Conservation (phyloP, 345 rosid species). For the Noccaea bulbosa region DNA sequence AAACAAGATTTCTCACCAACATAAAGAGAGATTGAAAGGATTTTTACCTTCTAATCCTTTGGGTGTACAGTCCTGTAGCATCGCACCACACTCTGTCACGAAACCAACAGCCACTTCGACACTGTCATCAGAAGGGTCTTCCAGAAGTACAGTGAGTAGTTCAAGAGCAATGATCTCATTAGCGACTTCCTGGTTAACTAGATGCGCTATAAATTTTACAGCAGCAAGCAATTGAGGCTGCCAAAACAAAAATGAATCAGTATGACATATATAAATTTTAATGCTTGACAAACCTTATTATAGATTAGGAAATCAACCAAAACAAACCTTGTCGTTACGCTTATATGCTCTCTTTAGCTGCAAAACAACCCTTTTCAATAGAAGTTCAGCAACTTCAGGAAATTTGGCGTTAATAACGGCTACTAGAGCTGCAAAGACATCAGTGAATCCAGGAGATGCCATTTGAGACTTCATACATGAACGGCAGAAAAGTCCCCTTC, state of each 20-base stretch:
- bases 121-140: conserved; percentile 84
- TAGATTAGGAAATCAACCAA: neutral
- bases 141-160: conserved; percentile 73
- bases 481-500: conserved; percentile 89
- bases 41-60: conserved; percentile 79
- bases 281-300: neutral
- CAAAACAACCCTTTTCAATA: conserved; percentile 80
- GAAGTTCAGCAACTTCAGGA: conserved; percentile 85
- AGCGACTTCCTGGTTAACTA: conserved; percentile 95
- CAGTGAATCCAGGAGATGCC: conserved; percentile 93
- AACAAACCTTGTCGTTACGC: conserved; percentile 80
- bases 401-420: conserved; percentile 88
- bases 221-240: conserved; percentile 96
- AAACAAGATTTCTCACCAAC: conserved; percentile 4
- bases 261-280: neutral
- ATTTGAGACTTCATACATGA: conserved; percentile 96
- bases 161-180: conserved; percentile 85
- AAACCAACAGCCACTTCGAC: conserved; percentile 98
- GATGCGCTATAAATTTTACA: conserved; percentile 90
- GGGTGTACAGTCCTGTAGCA: conserved; percentile 87
- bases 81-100: conserved; percentile 87
- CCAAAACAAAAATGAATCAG: conserved; percentile 19
- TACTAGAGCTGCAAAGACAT: conserved; percentile 84
- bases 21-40: conserved; percentile 18
- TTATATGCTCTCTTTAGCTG: conserved; percentile 95